Percentiles rank a stretch among this genome's conserved stretches.
phyloP scores from a whole-genome alignment of 106 monocot genomes.

The Chionographis japonica region DNA sequence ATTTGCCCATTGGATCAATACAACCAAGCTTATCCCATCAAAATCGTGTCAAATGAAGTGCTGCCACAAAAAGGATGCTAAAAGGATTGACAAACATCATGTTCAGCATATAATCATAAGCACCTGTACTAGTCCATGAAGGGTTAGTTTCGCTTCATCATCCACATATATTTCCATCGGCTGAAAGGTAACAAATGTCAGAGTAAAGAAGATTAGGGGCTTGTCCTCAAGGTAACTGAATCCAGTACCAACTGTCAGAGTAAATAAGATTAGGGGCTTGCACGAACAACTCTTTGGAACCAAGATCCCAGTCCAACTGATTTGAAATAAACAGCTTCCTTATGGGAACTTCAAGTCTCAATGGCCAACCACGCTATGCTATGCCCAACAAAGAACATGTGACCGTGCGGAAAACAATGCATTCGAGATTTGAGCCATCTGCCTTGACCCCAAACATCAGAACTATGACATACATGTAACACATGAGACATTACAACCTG shows the following conservation, averaged over 20 bases:
- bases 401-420: background rate
- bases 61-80: no score
- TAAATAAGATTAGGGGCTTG: background rate
- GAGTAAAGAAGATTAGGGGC: conserved; percentile 47
- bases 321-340: conserved; percentile 9
- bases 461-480: background rate
- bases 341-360: conserved; percentile 6
- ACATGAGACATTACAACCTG: no score
- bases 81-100: no score
- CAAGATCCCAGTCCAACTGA: conserved; percentile 20
- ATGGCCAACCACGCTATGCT: background rate
- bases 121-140: conserved; percentile 99
- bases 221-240: conserved; percentile 47
- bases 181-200: conserved; percentile 78
- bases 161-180: conserved; percentile 99
- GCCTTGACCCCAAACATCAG: background rate
- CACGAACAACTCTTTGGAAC: conserved; percentile 14
- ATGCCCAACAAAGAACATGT: background rate
- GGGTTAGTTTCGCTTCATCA: conserved; percentile 93
- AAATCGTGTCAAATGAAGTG: no score
- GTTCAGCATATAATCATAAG: background rate
- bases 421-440: background rate
- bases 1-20: background rate
- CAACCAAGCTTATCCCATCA: background rate
- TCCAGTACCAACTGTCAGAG: conserved; percentile 48